These are phyloP conservation scores for Candida xyloterini DNA, from an alignment of 805 yeast species.

Conservation along the genomic window DNA sequence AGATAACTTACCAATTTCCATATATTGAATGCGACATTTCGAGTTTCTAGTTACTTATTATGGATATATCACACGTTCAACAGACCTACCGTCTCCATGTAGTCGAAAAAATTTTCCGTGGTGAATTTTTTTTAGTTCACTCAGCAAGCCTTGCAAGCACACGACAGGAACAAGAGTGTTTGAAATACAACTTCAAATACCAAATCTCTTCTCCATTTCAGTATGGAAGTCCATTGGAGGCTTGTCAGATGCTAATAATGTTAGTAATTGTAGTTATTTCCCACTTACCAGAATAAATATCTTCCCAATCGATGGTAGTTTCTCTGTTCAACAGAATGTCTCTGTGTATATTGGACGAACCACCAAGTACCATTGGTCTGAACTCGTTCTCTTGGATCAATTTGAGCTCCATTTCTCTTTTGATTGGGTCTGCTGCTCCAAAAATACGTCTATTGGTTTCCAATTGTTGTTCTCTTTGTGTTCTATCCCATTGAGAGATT, in stretches of 20 bases:
- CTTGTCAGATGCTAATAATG: conserved; percentile 37
- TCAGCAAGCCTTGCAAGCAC: conserved; percentile 8
- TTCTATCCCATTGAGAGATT: conserved; percentile 73
- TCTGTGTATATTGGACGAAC: conserved; percentile 43
- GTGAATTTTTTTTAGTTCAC: background rate
- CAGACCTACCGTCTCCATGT: conserved; percentile 9
- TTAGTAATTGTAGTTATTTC: conserved; percentile 1
- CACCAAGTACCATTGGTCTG: conserved; percentile 63
- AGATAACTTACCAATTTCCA: conserved; percentile 10
- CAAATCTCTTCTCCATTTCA: conserved; percentile 66
- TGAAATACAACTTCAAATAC: conserved; percentile 34
- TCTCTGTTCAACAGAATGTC: conserved; percentile 83
- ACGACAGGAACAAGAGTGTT: conserved; percentile 5
- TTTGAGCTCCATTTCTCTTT: conserved; percentile 82
- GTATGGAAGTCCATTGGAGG: conserved; percentile 58
- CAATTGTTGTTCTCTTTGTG: conserved; percentile 65
- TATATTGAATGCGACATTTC: conserved; percentile 9
- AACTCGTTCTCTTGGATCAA: conserved; percentile 69
- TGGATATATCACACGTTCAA: conserved; percentile 2
- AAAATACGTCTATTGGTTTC: conserved; percentile 79
- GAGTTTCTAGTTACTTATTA: conserved; percentile 7
- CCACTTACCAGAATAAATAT: conserved; percentile 59
- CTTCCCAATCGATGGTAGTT: conserved; percentile 86
- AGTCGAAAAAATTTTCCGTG: conserved; percentile 10
- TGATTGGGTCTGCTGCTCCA: conserved; percentile 93